Percentiles rank a stretch among this genome's conserved stretches.
Conservation (phyloP, 345 rosid genomes). For the Linum lewisii region DNA sequence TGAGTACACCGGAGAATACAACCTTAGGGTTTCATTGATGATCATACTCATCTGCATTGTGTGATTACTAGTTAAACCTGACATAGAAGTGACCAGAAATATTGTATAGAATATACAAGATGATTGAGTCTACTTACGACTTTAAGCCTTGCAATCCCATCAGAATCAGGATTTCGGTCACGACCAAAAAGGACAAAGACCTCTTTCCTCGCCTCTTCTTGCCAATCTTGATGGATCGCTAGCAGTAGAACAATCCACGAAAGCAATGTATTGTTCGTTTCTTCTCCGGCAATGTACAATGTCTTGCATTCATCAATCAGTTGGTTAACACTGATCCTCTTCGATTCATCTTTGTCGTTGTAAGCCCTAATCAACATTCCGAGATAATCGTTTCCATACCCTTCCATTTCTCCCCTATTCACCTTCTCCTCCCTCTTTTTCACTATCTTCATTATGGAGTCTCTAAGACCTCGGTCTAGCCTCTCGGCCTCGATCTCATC, state of each 20-base stretch:
- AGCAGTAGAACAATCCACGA: neutral
- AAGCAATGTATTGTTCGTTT: neutral
- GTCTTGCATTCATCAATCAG: neutral
- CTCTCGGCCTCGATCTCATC: neutral
- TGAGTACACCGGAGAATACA: slow-evolving; percentile 5
- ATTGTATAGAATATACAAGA: neutral
- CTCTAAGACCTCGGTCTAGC: neutral
- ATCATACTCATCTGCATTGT: neutral
- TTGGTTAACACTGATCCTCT: neutral
- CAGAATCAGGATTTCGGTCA: neutral
- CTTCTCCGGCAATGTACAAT: neutral
- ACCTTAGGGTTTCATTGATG: slow-evolving; percentile 10
- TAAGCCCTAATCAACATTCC: neutral
- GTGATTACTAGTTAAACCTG: no score
- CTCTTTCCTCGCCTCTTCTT: neutral
- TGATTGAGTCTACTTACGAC: neutral
- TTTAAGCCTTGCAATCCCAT: neutral
- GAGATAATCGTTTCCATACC: neutral
- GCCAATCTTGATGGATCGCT: neutral
- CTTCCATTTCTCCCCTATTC: neutral
- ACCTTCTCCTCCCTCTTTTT: neutral
- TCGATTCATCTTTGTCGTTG: neutral
- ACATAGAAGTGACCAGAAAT: no score
- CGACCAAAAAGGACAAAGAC: neutral
- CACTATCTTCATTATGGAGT: neutral